phyloP scores from a whole-genome alignment of 371 early-diverging fungal genomes.

The Mucor lusitanicus region DNA sequence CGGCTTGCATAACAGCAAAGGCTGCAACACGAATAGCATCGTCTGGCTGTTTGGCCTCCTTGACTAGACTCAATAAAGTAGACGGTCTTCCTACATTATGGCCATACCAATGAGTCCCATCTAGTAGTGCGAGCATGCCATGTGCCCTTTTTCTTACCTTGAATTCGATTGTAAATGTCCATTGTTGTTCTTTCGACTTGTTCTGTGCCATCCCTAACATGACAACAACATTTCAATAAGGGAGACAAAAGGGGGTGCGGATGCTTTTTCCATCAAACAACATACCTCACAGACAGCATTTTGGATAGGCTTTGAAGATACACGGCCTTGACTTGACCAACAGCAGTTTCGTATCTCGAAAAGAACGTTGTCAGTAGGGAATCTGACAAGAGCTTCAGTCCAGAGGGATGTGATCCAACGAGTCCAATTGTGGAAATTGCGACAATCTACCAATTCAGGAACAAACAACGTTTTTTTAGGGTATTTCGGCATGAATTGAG shows the following conservation, averaged over 20 bases:
- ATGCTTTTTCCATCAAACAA: neutral
- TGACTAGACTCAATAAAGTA: slow-evolving; percentile 25
- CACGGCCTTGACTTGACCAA: slow-evolving; percentile 38
- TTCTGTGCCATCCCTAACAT: slow-evolving; percentile 13
- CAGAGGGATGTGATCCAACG: slow-evolving; percentile 36
- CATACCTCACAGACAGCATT: slow-evolving; percentile 43
- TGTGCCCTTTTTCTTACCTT: slow-evolving; percentile 26
- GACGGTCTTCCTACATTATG: slow-evolving; percentile 22
- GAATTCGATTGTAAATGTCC: slow-evolving; percentile 23
- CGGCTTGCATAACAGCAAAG: slow-evolving; percentile 44
- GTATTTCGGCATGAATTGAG: neutral
- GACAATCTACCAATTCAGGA: slow-evolving; percentile 26
- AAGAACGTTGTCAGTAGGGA: slow-evolving; percentile 22
- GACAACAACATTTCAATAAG: slow-evolving; percentile 1
- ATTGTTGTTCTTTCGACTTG: slow-evolving; percentile 33
- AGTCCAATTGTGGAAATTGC: slow-evolving; percentile 42
- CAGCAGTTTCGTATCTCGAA: slow-evolving; percentile 21
- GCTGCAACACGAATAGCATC: slow-evolving; percentile 40
- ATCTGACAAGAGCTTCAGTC: slow-evolving; percentile 24
- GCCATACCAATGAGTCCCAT: no score
- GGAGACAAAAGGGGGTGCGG: neutral
- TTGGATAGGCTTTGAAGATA: slow-evolving; percentile 46
- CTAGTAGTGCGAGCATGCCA: no score
- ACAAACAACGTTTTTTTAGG: neutral
- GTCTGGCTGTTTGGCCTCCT: slow-evolving; percentile 41